Evolutionary conservation across 108 stramenopile species (phyloP), one percentile per base, ranked within the genome.

Genomic region (Pseudonitzschia delicatissima): DNA sequence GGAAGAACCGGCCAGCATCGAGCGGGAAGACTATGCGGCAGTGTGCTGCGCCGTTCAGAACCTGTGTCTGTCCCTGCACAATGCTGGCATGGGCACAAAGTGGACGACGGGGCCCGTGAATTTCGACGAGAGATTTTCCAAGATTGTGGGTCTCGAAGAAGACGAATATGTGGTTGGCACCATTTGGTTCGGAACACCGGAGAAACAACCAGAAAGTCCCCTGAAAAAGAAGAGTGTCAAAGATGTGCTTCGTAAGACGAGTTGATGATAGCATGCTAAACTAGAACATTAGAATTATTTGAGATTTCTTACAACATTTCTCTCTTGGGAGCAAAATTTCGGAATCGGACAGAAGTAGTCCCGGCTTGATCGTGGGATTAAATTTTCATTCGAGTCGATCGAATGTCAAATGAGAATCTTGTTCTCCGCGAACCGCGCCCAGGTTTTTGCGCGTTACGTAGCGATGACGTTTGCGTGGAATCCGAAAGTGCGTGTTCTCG

Each of bases 41-140:
- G 68, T 67, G 27, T 85, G 83, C 45, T 81, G 81, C 42, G 80
- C 83, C 0, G 62, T 85, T 5, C 83, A 85, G 62, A 85, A 85
- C 40, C 23, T 85, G 1, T 77, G 75, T 33, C 68, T 85, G 17
- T 66, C 71, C 20, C 39, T 85, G 18, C 75, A 79, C 45, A 48
- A 69, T 15, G 28, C 62, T 23, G 83, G 83, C 3, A 73, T 85
- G 50, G 83, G 80, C 1, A 79, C 81, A 11, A 85, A 85, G 55
- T 85, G 83, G 83, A 79, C 80, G 18, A 82, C 76, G 12, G 83
- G 83, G 12, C 72, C 82, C 7, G 79, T 83, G 3, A 82, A 82
- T 55, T 82, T 82, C 57, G 77, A 82, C 42, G 25, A 23, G 20
- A 17, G 47, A 11, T 82, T 82, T 51, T 40, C 51, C 17, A 62